Percentiles rank a stretch among this genome's conserved stretches.
phyloP scores from a whole-genome alignment of 106 monocot genomes.

The Dendrobium chrysotoxum region DNA sequence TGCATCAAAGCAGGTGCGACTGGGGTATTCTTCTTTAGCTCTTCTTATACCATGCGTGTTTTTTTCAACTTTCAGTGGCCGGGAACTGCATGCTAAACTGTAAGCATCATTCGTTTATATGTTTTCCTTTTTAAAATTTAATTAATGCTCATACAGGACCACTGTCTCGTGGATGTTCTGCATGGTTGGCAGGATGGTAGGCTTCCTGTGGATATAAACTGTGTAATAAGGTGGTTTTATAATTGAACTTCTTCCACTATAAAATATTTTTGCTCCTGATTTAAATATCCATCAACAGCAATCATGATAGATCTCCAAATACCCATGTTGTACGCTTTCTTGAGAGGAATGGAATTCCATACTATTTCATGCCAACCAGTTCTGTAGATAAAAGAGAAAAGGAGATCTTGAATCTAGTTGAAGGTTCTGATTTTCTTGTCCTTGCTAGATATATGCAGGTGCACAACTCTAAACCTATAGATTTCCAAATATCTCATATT shows the following conservation, averaged over 20 bases:
- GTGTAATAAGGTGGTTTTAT: slow-evolving; percentile 70
- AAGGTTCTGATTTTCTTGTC: slow-evolving; percentile 84
- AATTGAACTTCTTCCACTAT: not conserved
- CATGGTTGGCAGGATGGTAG: slow-evolving; percentile 91
- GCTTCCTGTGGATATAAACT: slow-evolving; percentile 84
- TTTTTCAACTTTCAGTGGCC: not conserved
- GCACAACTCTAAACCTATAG: not conserved
- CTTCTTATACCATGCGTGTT: not conserved
- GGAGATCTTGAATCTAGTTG: slow-evolving; percentile 70
- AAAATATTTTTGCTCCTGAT: slow-evolving; percentile 4
- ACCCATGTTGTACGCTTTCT: slow-evolving; percentile 84
- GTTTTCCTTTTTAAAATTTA: not conserved
- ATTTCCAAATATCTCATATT: not conserved
- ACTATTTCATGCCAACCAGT: slow-evolving; percentile 65
- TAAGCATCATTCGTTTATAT: too few species aligned
- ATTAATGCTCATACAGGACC: slow-evolving; percentile 39
- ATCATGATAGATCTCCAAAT: slow-evolving; percentile 73
- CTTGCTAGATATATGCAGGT: slow-evolving; percentile 99
- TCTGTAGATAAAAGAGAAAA: slow-evolving; percentile 64
- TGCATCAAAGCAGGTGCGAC: slow-evolving; percentile 84
- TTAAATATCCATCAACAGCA: slow-evolving; percentile 32
- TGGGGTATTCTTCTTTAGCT: not conserved
- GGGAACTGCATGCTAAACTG: too few species aligned
- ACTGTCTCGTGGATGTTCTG: slow-evolving; percentile 84
- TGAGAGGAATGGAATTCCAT: slow-evolving; percentile 85